Percentiles rank a stretch among this genome's conserved stretches.
Evolutionary conservation across 2,329 filamentous ascomycete species (phyloP).

Genomic region (Paraconiothyrium sp.): DNA sequence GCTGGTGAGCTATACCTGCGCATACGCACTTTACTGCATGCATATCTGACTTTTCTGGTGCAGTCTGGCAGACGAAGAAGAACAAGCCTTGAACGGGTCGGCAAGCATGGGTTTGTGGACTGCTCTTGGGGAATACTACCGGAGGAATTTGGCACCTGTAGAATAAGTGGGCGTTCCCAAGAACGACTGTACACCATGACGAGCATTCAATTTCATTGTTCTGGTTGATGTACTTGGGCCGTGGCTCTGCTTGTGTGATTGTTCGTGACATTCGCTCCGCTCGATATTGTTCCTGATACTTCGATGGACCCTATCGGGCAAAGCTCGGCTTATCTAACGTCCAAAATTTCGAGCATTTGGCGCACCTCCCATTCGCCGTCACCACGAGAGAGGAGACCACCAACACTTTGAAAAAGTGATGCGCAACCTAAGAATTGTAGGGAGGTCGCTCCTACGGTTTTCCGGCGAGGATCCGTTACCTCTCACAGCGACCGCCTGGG

Average conservation of each 20-base stretch:
- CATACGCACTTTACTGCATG: neutral
- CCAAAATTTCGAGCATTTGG: conserved; percentile 29
- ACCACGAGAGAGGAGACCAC: conserved; percentile 23
- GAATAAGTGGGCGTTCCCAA: conserved; percentile 41
- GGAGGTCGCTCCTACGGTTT: conserved; percentile 70
- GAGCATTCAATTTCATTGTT: conserved; percentile 49
- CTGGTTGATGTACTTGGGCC: conserved; percentile 27
- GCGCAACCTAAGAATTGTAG: conserved; percentile 87
- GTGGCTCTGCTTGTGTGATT: conserved; percentile 10
- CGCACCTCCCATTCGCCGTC: conserved; percentile 16
- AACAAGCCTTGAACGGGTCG: conserved; percentile 53
- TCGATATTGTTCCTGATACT: neutral
- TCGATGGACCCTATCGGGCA: conserved; percentile 22
- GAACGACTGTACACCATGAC: conserved; percentile 45
- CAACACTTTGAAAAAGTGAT: conserved; percentile 59
- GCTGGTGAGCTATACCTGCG: conserved; percentile 62
- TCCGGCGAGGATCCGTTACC: conserved; percentile 63
- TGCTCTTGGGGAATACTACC: conserved; percentile 26
- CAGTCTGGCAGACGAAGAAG: conserved; percentile 76
- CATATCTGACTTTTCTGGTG: conserved; percentile 32
- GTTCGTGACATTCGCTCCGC: conserved; percentile 8
- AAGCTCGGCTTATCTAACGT: conserved; percentile 35
- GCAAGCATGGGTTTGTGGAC: conserved; percentile 22
- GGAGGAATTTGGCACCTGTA: conserved; percentile 38
- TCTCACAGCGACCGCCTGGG: conserved; percentile 85